Percentiles rank a stretch among this genome's conserved stretches.
Conservation (phyloP, 176 grass and related monocot genomes). For the barley (Hordeum vulgare) region MorexV3_pseudomolecules_assembly NC_058523.1:415871863-415872362, state of each 20-base stretch:
- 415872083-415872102: constrained; percentile 81
- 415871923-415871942: background rate
- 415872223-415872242: constrained; percentile 31
- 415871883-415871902: background rate
- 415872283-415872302: background rate
- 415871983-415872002: constrained; percentile 43
- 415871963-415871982: background rate
- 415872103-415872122: constrained; percentile 78
- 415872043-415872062: constrained; percentile 57
- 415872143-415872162: constrained; percentile 31
- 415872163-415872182: constrained; percentile 26
- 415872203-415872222: constrained; percentile 75
- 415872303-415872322: background rate
- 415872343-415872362: constrained; percentile 22
- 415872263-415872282: constrained; percentile 16
- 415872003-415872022: constrained; percentile 97
- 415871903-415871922: background rate
- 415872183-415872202: constrained; percentile 52
- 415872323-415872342: background rate
- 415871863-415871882: background rate
- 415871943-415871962: background rate
- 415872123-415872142: constrained; percentile 92
- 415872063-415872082: constrained; percentile 51
- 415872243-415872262: constrained; percentile 20
- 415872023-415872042: constrained; percentile 98